Evolutionary conservation across 2,329 filamentous ascomycete species (phyloP).

Genomic region (Neonectria ditissima): DNA sequence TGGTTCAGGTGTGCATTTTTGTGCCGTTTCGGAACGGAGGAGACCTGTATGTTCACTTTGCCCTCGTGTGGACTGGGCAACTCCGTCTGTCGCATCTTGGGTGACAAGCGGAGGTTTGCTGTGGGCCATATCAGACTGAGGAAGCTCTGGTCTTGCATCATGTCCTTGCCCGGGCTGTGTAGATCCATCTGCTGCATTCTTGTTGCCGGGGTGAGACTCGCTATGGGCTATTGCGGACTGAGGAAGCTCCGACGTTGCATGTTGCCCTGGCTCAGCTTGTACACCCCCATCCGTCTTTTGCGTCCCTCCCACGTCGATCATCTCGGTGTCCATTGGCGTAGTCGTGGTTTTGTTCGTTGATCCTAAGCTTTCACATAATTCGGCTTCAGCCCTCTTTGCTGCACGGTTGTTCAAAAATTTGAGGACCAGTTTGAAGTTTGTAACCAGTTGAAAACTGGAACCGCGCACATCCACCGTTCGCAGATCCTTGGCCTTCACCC

Average conservation of each 20-base stretch:
- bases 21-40: neutral
- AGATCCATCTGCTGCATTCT: neutral
- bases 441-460: neutral
- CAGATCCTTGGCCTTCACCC: neutral
- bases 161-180: neutral
- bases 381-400: neutral
- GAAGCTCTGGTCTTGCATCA: neutral
- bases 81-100: neutral
- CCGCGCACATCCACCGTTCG: neutral
- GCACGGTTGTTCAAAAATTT: neutral
- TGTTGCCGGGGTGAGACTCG: neutral
- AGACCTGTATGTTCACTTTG: neutral
- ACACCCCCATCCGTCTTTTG: neutral
- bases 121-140: neutral
- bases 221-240: neutral
- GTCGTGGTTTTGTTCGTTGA: neutral
- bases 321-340: neutral
- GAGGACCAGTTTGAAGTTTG: neutral
- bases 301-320: neutral
- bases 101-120: neutral
- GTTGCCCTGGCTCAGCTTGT: neutral
- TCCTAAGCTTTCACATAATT: neutral
- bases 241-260: neutral
- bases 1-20: neutral
- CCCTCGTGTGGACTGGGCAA: neutral